Conservation (phyloP, 2,329 filamentous ascomycete genomes). For the Fusarium sp. region DNA sequence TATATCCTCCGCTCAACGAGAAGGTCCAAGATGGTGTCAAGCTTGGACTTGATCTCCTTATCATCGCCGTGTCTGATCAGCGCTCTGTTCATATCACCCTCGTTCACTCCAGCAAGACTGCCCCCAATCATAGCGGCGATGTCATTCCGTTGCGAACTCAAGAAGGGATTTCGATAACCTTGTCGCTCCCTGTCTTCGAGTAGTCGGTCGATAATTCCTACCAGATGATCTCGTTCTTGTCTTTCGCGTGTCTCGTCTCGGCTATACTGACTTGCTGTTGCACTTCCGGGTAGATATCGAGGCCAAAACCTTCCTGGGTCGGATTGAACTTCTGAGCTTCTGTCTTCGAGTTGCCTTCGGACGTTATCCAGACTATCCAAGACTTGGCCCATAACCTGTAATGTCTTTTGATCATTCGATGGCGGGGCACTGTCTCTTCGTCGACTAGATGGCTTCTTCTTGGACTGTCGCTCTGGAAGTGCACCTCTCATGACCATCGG, state of each 20-base stretch:
- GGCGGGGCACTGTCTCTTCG: neutral
- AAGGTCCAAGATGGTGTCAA: constrained; percentile 9
- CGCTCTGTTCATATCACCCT: neutral
- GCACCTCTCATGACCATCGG: neutral
- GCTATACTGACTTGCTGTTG: neutral
- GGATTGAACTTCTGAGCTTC: neutral
- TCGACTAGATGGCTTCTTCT: neutral
- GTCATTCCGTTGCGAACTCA: neutral
- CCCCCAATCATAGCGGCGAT: neutral
- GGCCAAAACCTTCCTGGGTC: neutral
- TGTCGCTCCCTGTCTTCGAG: constrained; percentile 4
- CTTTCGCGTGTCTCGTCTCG: constrained; percentile 8
- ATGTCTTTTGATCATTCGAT: neutral
- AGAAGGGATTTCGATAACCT: neutral
- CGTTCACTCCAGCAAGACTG: neutral
- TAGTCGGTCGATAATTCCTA: neutral
- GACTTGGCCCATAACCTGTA: neutral
- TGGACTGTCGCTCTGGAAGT: neutral
- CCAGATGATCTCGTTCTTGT: constrained; percentile 5
- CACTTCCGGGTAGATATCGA: neutral
- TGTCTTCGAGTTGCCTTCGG: neutral
- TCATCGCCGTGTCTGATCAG: neutral
- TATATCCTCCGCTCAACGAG: neutral
- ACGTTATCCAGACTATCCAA: neutral
- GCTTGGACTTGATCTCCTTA: constrained; percentile 1